Evolutionary conservation across 345 rosid genomes (phyloP), one percentile per base, ranked within the genome.

Genomic region (Pseudoturritis turrita): DNA sequence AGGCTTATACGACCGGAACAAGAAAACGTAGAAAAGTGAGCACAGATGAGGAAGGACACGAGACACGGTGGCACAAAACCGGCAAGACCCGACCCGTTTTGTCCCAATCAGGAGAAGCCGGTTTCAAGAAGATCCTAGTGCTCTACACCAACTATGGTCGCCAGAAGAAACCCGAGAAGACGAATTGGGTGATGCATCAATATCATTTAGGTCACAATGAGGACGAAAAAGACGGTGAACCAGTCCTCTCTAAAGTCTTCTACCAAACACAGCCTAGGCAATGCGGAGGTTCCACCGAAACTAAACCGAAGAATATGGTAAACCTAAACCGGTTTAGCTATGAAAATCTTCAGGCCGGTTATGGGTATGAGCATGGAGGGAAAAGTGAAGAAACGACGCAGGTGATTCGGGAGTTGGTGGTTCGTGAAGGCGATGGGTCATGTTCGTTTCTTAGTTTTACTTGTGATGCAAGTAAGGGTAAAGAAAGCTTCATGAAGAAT

Each of bases 101-200:
- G 55, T 51, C 68, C 10, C 13, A 69, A 25, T 65, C 71, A 64
- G 94, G 92, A 17, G 35, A 87, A 79, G 26, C 70, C 54, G 98
- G 98, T 14, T 93, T 86, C 81, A 93, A 93, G 81, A 90, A 92
- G 74, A 92, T 92, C 41, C 70, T 90, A 41, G 98, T 90, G 4
- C 93, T 92, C 43, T 92, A 93, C 86, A 88, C 94, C 31, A 93
- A 93, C 77, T 86, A 86, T 57, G 94, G 98, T 7, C 85, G 94
- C 75, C 90, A 90, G 61, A 85, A 81, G 72, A 90, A 90, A 52
- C 96, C 97, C 0, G 98, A 90, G 78, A 93, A 93, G 68, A 89
- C 96, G 35, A 89, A 83, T 75, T 93, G 98, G 98, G 97, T 93
- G 31, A 93, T 93, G 96, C 98, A 93, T 73, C 98, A 93, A 64